Conservation (phyloP, 345 rosid genomes). For the Acer campestre region DNA sequence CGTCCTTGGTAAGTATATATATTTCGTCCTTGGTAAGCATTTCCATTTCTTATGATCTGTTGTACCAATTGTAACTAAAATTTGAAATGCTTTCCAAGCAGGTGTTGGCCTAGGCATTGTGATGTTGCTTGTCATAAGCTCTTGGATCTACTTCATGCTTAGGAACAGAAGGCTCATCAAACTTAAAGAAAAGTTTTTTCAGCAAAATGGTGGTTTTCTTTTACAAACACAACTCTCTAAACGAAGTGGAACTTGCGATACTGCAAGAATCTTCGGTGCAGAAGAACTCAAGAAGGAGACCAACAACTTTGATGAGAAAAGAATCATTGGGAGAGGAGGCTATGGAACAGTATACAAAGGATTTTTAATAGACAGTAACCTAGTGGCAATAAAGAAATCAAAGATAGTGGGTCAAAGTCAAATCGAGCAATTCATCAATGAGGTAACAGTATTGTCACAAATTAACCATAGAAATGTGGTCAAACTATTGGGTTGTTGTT, state of each 20-base stretch:
- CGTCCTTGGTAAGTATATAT: constrained; percentile 16
- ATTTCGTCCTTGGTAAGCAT: too few species aligned
- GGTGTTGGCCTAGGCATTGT: constrained; percentile 17
- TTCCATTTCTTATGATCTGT: not conserved
- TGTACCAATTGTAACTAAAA: not conserved
- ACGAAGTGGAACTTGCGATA: not conserved
- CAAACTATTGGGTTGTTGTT: constrained; percentile 3
- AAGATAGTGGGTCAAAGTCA: constrained; percentile 12
- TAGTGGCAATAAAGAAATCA: constrained; percentile 29
- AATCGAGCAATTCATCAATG: constrained; percentile 29
- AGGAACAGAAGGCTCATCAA: constrained; percentile 17
- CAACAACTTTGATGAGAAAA: constrained; percentile 27
- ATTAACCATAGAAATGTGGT: constrained; percentile 33
- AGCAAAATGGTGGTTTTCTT: constrained; percentile 28
- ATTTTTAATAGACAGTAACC: constrained; percentile 5
- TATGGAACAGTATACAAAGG: constrained; percentile 28
- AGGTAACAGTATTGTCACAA: constrained; percentile 26
- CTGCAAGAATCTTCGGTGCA: constrained; percentile 23
- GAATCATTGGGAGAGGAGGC: constrained; percentile 39
- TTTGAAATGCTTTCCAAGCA: not conserved
- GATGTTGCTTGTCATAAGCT: not conserved
- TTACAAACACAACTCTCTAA: constrained; percentile 20
- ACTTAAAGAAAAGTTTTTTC: constrained; percentile 20
- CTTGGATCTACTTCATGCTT: constrained; percentile 19
- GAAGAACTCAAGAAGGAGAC: constrained; percentile 38